Conservation (phyloP, 148 eudicot genomes). For the Polygonum aviculare region DNA sequence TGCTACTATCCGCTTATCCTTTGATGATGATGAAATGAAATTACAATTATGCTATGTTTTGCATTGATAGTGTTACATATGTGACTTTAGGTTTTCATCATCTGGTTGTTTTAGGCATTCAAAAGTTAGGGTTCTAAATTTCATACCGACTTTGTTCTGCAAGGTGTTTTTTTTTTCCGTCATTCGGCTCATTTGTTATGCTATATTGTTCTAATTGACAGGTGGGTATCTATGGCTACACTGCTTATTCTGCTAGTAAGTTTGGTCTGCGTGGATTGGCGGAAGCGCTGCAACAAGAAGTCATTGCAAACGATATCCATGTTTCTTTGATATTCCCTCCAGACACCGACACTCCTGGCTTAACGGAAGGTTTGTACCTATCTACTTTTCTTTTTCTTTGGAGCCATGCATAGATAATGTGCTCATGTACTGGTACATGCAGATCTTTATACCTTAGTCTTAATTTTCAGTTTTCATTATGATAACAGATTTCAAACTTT, state of each 20-base stretch:
- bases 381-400: background rate
- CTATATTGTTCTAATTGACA: conserved; percentile 14
- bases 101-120: background rate
- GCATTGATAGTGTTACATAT: background rate
- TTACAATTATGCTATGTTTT: background rate
- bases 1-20: background rate
- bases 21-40: background rate
- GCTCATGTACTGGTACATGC: background rate
- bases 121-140: background rate
- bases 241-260: conserved; percentile 94
- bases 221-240: conserved; percentile 94
- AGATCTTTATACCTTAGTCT: background rate
- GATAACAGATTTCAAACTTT: background rate
- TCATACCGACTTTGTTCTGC: background rate
- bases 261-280: conserved; percentile 92
- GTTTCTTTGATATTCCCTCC: conserved; percentile 88
- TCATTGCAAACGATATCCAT: conserved; percentile 72
- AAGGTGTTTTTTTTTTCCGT: background rate
- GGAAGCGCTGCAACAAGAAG: conserved; percentile 88
- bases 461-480: background rate
- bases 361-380: conserved; percentile 47
- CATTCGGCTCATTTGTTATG: background rate
- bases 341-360: conserved; percentile 90
- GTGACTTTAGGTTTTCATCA: background rate
- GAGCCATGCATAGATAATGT: background rate